Conservation (phyloP, 805 yeast genomes). For the Kuraishia molischiana region DNA sequence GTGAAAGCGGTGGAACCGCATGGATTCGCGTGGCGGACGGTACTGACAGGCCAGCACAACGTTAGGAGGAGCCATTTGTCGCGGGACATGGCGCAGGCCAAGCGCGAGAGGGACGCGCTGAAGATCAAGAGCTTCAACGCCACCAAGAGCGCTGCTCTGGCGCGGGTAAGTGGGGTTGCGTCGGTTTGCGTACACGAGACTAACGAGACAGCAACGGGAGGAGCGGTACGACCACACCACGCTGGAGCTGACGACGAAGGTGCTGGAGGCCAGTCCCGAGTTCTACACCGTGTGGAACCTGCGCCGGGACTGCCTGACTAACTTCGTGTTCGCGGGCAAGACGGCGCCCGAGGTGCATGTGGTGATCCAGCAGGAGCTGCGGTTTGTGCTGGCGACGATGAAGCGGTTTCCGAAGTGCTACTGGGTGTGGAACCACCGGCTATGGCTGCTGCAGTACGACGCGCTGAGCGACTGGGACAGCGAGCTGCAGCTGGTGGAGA, state of each 20-base stretch:
- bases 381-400: slow-evolving; percentile 48
- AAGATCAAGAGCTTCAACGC: slow-evolving; percentile 48
- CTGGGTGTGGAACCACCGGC: slow-evolving; percentile 94
- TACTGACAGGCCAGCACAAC: slow-evolving; percentile 57
- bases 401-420: slow-evolving; percentile 77
- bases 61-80: slow-evolving; percentile 50
- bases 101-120: slow-evolving; percentile 45
- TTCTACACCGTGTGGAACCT: slow-evolving; percentile 86
- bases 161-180: slow-evolving; percentile 7
- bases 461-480: slow-evolving; percentile 47
- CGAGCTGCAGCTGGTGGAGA: slow-evolving; percentile 63
- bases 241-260: slow-evolving; percentile 42
- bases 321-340: slow-evolving; percentile 15
- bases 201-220: slow-evolving; percentile 10
- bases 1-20: too few relatives aligned
- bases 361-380: slow-evolving; percentile 41
- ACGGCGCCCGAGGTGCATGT: slow-evolving; percentile 12
- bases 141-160: slow-evolving; percentile 35
- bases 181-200: not conserved
- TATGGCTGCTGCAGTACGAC: slow-evolving; percentile 62
- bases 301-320: slow-evolving; percentile 58
- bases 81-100: slow-evolving; percentile 42
- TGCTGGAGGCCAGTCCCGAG: slow-evolving; percentile 72
- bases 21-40: too few relatives aligned
- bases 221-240: slow-evolving; percentile 24